These are phyloP conservation scores for Pestalotiopsis sp. DNA, from an alignment of 2,329 filamentous ascomycete species.

Conservation along the genomic window DNA sequence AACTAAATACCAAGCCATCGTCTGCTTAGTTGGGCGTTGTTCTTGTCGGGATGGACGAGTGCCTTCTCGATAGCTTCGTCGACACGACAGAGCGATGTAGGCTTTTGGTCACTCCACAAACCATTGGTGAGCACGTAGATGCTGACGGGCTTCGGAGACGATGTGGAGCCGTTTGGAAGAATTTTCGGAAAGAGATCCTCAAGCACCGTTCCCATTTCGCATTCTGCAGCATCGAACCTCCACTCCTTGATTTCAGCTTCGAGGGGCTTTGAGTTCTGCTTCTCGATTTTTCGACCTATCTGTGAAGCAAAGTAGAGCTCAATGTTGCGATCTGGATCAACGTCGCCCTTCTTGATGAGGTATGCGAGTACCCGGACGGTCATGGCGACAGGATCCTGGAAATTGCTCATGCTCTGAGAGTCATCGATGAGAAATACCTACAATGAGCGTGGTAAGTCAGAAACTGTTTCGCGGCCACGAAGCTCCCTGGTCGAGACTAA, in stretches of 20 bases:
- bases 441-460: neutral
- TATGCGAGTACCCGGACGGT: neutral
- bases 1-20: neutral
- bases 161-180: neutral
- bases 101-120: neutral
- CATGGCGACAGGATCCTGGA: neutral
- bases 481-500: too few relatives aligned
- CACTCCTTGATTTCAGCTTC: neutral
- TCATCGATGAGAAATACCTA: neutral
- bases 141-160: neutral
- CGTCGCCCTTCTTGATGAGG: neutral
- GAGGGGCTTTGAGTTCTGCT: neutral
- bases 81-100: neutral
- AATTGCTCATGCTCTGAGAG: neutral
- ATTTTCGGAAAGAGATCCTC: neutral
- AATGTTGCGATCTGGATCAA: neutral
- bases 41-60: neutral
- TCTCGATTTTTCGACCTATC: neutral
- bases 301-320: neutral
- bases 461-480: neutral
- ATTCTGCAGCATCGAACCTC: neutral
- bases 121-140: neutral
- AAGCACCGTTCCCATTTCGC: neutral
- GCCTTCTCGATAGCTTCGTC: neutral
- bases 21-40: neutral